Base-by-base conservation (phyloP, 352 stramenopile species). In the Phytopythium chamaehyphon region DNA sequence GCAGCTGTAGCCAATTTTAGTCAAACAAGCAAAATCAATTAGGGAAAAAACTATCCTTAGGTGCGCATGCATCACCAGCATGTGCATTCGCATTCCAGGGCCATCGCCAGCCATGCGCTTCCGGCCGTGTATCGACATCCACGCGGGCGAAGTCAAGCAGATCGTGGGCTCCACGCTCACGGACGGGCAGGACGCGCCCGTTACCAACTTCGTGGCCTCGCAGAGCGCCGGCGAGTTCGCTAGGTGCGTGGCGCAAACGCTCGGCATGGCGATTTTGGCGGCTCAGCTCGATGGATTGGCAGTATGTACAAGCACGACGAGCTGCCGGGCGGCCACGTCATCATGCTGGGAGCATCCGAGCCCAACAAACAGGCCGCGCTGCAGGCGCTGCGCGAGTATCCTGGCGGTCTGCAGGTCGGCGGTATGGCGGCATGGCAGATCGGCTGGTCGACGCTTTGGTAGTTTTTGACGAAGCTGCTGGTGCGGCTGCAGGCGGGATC, bases 81-180 rank as follows among this genome's bases (percentile, higher is more conserved):
- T 22, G 6, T 6, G 37, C 18, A 42, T 42, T n/a, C 37, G 37
- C 37, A n/a, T n/a, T n/a, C n/a, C n/a, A n/a, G n/a, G n/a, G n/a
- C n/a, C n/a, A n/a, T n/a, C n/a, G n/a, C n/a, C n/a, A n/a, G 42
- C 51, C 50, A 98, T 98, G 88, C 93, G 95, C 64, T 99, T 99
- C 72, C 87, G 96, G 40, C 97, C 97, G 36, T 99, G 97, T 65
- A 99, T 99, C 62, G 97, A 99, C 73, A 89, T 99, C 52, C 97
- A 99, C 73, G 78, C 86, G 31, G 97, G 97, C 33, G 70, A 96
- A 62, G 96, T 99, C 37, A 99, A 99, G 81, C 97, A 99, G 74
- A 99, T 99, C 66, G 96, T 99, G 40, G 97, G 97, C 18, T 98
- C 90, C 14, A 99, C 96, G 33, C 80, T 99, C 40, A 91, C 66